Base-by-base conservation (phyloP, 805 yeast genomes). In the Isabelozyma heimii region DNA sequence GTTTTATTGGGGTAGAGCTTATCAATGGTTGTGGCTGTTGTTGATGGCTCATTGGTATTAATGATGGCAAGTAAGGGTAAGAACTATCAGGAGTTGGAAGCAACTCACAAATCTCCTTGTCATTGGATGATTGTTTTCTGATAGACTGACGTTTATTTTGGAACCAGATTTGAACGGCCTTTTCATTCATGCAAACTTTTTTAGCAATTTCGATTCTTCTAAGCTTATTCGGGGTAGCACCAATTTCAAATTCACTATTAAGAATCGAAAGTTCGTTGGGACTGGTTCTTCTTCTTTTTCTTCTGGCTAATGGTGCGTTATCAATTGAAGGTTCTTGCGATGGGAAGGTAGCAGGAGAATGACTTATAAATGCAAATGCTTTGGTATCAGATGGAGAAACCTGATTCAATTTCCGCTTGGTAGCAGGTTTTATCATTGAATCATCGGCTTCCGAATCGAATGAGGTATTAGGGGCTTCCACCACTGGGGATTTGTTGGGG, bases 151-250 rank as follows among this genome's bases (percentile, higher is more conserved):
- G 82, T 67, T 84, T 88, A 69, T 94, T 94, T 71, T 94, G 99
- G 72, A 94, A 94, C 99, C 99, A 94, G 53, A 92, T 90, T 72
- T 94, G 99, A 35, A 94, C 96, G 1, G 97, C 97, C 66, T 91
- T 90, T 67, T 91, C 97, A n/a, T 92, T 83, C 98, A 94, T 94
- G 56, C 84, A 84, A 39, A 94, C 95, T 54, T 76, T 81, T 28
- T 72, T 67, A 4, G 98, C 97, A 55, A 94, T 88, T 54, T 85
- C 87, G 41, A 81, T 75, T 57, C 98, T 82, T 61, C 86, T 78
- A 42, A 77, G 70, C 64, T 85, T 86, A 62, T 87, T 85, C 42
- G 99, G 99, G 44, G 96, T 89, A 41, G 83, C 75, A 51, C 96
- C 91, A 44, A 72, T 62, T 44, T 77, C 77, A 61, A 92, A 94